Conservation (phyloP, 192 early-diverging fungal species). For the Paraglomus occultum region DNA sequence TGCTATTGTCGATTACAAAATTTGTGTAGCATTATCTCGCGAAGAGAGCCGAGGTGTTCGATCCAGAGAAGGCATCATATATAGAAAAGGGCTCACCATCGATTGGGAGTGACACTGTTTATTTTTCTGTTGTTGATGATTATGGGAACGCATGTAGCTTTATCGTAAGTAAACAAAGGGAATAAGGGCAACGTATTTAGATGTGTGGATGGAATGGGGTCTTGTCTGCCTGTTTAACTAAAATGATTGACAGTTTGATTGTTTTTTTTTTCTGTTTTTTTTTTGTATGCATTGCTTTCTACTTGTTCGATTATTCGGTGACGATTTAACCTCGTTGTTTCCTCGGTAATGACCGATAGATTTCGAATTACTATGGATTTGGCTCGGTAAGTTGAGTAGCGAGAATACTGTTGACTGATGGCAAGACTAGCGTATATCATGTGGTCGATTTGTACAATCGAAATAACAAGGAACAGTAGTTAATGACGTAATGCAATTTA, state of each 20-base stretch:
- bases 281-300: no score
- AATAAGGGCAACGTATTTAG: neutral
- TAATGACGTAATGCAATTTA: no score
- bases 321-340: neutral
- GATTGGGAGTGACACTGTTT: constrained; percentile 70
- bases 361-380: constrained; percentile 53
- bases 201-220: no score
- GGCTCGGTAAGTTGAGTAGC: constrained; percentile 34
- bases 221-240: constrained; percentile 8
- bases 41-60: constrained; percentile 54
- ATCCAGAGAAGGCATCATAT: constrained; percentile 47
- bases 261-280: constrained; percentile 1
- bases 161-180: constrained; percentile 55
- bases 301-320: no score
- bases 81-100: constrained; percentile 57
- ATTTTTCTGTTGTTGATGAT: constrained; percentile 69
- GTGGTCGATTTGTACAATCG: no score
- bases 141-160: constrained; percentile 83
- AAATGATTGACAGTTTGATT: no score
- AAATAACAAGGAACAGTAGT: no score
- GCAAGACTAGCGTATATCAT: no score
- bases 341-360: constrained; percentile 34
- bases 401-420: neutral
- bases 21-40: constrained; percentile 49
- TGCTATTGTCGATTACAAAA: no score